A percentile compares a stretch with the other conserved stretches of the same genome.
Conservation (phyloP, 169 alveolate genomes). For the Perkinsus olseni region DNA sequence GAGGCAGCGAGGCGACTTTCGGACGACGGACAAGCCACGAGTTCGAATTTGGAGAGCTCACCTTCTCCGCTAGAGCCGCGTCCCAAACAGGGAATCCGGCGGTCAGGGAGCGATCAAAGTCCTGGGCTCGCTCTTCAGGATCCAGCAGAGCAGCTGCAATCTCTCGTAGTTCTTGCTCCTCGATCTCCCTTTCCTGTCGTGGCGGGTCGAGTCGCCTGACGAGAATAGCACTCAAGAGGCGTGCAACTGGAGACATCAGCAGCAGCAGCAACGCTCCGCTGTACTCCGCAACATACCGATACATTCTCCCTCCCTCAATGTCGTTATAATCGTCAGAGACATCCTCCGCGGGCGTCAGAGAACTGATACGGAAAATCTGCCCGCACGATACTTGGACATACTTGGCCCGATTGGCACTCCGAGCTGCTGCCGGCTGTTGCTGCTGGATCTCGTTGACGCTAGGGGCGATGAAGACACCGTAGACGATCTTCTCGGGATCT, state of each 20-base stretch:
- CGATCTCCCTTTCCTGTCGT: background rate
- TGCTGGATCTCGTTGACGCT: background rate
- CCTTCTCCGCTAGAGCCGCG: background rate
- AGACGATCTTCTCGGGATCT: background rate
- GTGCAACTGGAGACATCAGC: background rate
- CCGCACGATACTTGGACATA: no score
- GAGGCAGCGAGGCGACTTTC: background rate
- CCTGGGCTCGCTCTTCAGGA: background rate
- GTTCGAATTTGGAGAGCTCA: no score
- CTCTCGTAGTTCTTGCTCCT: background rate
- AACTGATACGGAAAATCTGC: no score
- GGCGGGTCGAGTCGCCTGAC: background rate
- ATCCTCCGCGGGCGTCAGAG: background rate
- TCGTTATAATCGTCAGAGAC: background rate
- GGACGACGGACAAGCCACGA: no score
- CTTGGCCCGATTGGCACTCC: no score
- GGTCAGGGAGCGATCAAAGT: background rate
- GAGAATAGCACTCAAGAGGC: background rate
- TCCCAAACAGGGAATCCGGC: background rate
- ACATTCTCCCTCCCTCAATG: background rate
- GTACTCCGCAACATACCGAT: background rate
- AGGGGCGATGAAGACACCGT: background rate
- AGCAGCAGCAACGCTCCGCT: no score
- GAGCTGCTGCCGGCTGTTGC: background rate
- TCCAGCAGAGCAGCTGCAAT: background rate